Conservation (phyloP, 2,329 filamentous ascomycete genomes). For the Trichoderma cornu-damae region DNA sequence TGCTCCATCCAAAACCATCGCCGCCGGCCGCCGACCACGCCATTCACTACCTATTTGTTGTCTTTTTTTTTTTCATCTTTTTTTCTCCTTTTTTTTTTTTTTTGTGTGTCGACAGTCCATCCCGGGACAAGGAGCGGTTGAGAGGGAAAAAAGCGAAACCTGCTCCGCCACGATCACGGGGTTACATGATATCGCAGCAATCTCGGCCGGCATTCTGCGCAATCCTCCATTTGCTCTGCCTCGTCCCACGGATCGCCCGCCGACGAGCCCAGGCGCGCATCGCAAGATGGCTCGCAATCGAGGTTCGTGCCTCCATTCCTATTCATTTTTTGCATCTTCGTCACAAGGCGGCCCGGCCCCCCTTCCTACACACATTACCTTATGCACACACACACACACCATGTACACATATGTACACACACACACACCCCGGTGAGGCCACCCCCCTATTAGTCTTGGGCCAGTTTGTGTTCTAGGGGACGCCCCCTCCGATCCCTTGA, state of each 20-base stretch:
- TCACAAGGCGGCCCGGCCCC: background rate
- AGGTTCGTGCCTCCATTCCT: slow-evolving; percentile 40
- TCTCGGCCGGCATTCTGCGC: background rate
- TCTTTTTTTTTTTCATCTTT: background rate
- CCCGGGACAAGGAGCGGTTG: background rate
- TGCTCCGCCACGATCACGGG: no score
- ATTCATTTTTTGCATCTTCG: slow-evolving; percentile 15
- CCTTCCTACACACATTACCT: no score
- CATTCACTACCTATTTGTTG: background rate
- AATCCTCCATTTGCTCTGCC: background rate
- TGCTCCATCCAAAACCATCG: background rate
- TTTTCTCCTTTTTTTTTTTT: background rate
- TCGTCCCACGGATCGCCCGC: slow-evolving; percentile 5
- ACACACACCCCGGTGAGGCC: slow-evolving; percentile 4
- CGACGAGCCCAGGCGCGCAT: slow-evolving; percentile 11
- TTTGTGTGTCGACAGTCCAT: background rate
- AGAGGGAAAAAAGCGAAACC: background rate
- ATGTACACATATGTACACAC: no score
- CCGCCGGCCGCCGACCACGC: slow-evolving; percentile 11
- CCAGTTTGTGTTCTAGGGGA: background rate
- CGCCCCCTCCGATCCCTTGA: no score
- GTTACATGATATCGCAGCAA: slow-evolving; percentile 8
- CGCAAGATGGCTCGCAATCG: slow-evolving; percentile 50
- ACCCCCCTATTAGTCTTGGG: slow-evolving; percentile 10
- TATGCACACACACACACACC: no score